Evolutionary conservation across 352 stramenopile species (phyloP), one percentile per base, ranked within the genome.

Genomic region (Phytopythium aichiense): DNA sequence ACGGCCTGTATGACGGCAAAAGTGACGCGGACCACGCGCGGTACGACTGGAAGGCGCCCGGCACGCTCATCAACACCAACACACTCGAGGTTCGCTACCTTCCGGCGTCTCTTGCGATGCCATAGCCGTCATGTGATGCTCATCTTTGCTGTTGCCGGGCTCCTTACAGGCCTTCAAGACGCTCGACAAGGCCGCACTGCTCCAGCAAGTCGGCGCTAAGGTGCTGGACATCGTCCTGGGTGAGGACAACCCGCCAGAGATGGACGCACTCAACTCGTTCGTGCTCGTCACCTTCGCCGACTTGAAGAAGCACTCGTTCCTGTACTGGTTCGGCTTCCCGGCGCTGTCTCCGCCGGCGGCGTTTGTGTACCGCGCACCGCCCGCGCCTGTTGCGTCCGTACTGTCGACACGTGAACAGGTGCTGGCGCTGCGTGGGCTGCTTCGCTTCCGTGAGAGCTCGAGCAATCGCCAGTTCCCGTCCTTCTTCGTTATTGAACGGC

Each of bases 241-340:
- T 0, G 56, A 40, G 56, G 53, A 28, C 16, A 48, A 25, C 3
- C 9, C 9, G 31, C 11, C 7, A 2, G 67, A 76, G 5, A 65
- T 87, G n/a, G 76, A 87, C 40, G 57, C 59, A 8, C 71, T 98
- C 16, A 92, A 94, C 60, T 64, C 73, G 54, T 98, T 98, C 60
- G 81, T 97, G 15, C 66, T 97, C 20, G 56, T 97, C 56, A 93
- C 84, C 7, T 98, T 97, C 68, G 92, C 92, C 16, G 94, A 98
- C 60, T 67, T 98, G 25, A 98, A 98, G 74, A 89, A 85, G 56
- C 93, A 98, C 67, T 84, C 79, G 66, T 98, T 97, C 66, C 61
- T 97, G 43, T 98, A 98, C 69, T 98, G 94, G 91, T 97, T 97
- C 50, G 90, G 77, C 8, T 98, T 98, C 60, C 91, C 92, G 20